A percentile compares a stretch with the other conserved stretches of the same genome.
Conservation (phyloP, 176 grass and related monocot genomes). For the Rhynchospora breviuscula region DNA sequence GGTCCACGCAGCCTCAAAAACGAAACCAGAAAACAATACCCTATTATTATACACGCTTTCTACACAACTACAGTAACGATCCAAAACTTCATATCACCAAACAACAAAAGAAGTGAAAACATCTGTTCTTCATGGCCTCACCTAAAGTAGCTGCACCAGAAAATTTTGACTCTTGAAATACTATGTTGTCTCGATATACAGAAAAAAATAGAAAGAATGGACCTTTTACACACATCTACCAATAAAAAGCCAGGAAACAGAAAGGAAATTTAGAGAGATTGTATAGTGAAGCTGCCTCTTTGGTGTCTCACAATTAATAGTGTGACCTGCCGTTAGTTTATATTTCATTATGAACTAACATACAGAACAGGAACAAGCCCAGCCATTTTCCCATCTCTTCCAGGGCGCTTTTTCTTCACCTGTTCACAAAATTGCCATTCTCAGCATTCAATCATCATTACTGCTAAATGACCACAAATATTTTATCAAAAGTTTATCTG, state of each 20-base stretch:
- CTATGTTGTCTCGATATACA: constrained; percentile 13
- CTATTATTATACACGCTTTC: not conserved
- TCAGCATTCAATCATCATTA: not conserved
- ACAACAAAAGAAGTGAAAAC: constrained; percentile 2
- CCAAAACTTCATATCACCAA: constrained; percentile 9
- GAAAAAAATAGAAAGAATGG: constrained; percentile 23
- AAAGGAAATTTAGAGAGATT: constrained; percentile 5
- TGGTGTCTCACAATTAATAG: not conserved
- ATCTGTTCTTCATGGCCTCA: not conserved
- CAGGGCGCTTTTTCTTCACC: constrained; percentile 98
- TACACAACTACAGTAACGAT: constrained; percentile 5
- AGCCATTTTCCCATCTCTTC: constrained; percentile 88
- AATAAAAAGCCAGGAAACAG: constrained; percentile 17
- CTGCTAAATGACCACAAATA: not conserved
- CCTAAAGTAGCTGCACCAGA: constrained; percentile 10
- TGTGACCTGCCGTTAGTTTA: not conserved
- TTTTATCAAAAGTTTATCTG: not conserved
- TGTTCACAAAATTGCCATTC: constrained; percentile 26
- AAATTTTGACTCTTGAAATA: not conserved
- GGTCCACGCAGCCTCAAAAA: not conserved
- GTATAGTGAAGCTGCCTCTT: not conserved
- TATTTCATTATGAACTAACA: constrained; percentile 56
- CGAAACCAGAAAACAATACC: not conserved
- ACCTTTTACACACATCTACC: not conserved
- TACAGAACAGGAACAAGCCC: constrained; percentile 95